phyloP scores from a whole-genome alignment of 371 early-diverging fungal genomes.

The Lichtheimia corymbifera region DNA sequence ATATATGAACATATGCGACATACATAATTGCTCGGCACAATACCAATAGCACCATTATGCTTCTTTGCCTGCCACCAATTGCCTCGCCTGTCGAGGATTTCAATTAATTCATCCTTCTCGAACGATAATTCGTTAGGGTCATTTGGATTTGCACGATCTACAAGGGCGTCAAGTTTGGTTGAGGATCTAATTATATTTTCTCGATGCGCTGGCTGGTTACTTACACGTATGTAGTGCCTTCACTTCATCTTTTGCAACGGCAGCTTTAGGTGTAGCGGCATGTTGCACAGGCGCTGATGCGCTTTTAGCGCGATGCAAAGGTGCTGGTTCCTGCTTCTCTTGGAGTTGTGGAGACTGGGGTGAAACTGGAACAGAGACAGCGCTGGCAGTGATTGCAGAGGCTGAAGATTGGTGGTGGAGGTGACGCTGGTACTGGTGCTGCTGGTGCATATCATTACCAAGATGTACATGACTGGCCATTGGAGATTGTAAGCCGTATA shows the following conservation, averaged over 20 bases:
- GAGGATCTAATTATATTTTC: background rate
- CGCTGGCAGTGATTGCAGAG: background rate
- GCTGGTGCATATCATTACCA: constrained; percentile 1
- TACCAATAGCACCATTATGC: constrained; percentile 80
- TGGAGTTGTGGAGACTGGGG: constrained; percentile 2
- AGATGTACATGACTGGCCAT: background rate
- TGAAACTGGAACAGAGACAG: background rate
- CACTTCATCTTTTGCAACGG: constrained; percentile 10
- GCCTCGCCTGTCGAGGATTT: constrained; percentile 87
- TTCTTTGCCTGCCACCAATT: constrained; percentile 96
- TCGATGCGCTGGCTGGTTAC: constrained; percentile 6
- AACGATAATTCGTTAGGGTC: constrained; percentile 93
- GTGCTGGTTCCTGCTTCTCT: constrained; percentile 2
- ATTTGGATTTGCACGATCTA: constrained; percentile 80
- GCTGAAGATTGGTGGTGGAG: constrained; percentile 4
- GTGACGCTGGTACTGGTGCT: constrained; percentile 16
- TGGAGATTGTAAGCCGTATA: constrained; percentile 31
- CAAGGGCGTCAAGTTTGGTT: background rate
- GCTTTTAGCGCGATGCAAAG: too few relatives aligned
- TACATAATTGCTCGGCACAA: constrained; percentile 92
- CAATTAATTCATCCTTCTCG: constrained; percentile 82
- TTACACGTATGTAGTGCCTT: constrained; percentile 44
- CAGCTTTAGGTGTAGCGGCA: background rate
- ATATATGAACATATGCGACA: constrained; percentile 2
- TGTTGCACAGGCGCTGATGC: too few relatives aligned